These are phyloP conservation scores for Trichosanthes cucumerina DNA, from an alignment of 306 rosid species.

Conservation along the genomic window DNA sequence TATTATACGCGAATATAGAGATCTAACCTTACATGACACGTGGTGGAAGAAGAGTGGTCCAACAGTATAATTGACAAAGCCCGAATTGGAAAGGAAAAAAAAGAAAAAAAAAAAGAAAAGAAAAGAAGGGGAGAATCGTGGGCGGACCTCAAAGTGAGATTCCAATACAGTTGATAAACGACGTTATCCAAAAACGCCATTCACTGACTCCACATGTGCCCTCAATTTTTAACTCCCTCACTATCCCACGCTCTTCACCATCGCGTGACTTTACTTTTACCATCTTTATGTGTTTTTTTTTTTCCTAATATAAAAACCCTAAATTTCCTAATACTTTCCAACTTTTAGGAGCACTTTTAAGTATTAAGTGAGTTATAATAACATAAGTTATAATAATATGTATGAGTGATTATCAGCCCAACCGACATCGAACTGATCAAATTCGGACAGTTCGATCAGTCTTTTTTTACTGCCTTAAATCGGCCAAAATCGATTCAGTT, in stretches of 20 bases:
- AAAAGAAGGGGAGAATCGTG: not conserved
- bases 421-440: too few species aligned
- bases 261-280: conserved; percentile 17
- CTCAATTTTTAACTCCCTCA: not conserved
- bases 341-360: too few species aligned
- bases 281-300: not conserved
- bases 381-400: too few species aligned
- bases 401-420: too few species aligned
- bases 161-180: conserved; percentile 1
- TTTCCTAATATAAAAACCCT: not conserved
- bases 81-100: not conserved
- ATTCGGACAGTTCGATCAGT: too few species aligned
- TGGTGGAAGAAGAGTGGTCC: not conserved
- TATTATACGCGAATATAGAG: not conserved
- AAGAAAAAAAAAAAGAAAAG: too few species aligned
- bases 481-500: too few species aligned
- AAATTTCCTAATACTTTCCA: too few species aligned
- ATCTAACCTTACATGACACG: not conserved
- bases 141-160: not conserved
- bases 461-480: too few species aligned
- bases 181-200: not conserved
- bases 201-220: not conserved
- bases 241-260: not conserved
- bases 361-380: too few species aligned
- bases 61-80: not conserved